A percentile compares a stretch with the other conserved stretches of the same genome.
Conservation (phyloP, 495 filamentous ascomycete species). For the Aspergillus sparsus region DNA sequence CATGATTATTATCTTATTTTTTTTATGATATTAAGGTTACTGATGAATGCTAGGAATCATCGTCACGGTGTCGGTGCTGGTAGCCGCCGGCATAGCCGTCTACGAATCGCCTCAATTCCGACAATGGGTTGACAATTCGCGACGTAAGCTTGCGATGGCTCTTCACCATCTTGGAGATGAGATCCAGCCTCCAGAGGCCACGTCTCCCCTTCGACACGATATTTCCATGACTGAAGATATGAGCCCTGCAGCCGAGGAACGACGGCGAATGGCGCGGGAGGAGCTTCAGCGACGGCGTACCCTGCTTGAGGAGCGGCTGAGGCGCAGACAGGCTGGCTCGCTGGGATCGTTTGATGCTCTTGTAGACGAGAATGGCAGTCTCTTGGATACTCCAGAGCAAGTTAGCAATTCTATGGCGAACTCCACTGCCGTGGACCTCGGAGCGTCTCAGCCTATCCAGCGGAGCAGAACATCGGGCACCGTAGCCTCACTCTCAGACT, state of each 20-base stretch:
- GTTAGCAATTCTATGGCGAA: slow-evolving; percentile 26
- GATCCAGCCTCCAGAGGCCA: slow-evolving; percentile 55
- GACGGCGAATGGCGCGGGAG: slow-evolving; percentile 65
- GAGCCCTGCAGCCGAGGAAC: slow-evolving; percentile 67
- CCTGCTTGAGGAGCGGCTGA: slow-evolving; percentile 43
- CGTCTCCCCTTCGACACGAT: slow-evolving; percentile 37
- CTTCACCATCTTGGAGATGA: slow-evolving; percentile 77
- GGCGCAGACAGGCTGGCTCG: slow-evolving; percentile 24
- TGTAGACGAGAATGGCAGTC: slow-evolving; percentile 54
- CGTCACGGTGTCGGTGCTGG: slow-evolving; percentile 70
- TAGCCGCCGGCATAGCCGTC: slow-evolving; percentile 79
- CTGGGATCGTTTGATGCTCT: slow-evolving; percentile 54
- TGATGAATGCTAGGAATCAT: slow-evolving; percentile 62
- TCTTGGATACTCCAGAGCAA: slow-evolving; percentile 30
- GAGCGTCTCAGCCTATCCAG: slow-evolving; percentile 56
- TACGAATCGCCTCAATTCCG: slow-evolving; percentile 83
- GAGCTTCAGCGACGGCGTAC: slow-evolving; percentile 68
- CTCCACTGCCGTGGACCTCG: slow-evolving; percentile 50
- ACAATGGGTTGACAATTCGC: slow-evolving; percentile 71
- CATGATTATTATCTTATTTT: not conserved
- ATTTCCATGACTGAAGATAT: slow-evolving; percentile 57
- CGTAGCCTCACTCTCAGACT: not conserved
- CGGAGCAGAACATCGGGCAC: slow-evolving; percentile 49
- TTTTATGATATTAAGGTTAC: not conserved
- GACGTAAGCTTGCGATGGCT: slow-evolving; percentile 75